Evolutionary conservation across 192 early-diverging fungal species (phyloP).

Genomic region (Cetraspora pellucida): DNA sequence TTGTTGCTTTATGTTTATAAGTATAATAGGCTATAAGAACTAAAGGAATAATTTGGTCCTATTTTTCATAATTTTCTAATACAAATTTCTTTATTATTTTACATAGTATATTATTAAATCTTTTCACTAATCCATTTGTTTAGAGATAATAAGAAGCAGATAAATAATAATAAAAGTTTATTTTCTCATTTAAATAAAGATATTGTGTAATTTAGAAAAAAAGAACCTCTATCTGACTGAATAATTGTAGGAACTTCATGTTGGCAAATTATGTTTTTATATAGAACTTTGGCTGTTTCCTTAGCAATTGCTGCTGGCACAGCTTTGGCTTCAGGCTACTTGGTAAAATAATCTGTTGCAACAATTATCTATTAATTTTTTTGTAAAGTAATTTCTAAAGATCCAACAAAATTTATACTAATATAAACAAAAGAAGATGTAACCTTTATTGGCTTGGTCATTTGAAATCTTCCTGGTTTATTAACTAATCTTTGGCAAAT

Average conservation of each 20-base stretch:
- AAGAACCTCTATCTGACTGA: neutral
- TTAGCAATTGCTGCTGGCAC: neutral
- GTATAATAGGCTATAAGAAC: neutral
- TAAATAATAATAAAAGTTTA: neutral
- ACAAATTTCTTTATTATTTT: neutral
- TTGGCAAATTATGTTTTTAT: neutral
- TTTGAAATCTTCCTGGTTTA: neutral
- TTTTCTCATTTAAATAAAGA: neutral
- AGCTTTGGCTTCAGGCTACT: conserved; percentile 1
- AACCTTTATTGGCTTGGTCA: neutral
- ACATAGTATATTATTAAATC: neutral
- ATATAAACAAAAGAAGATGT: neutral
- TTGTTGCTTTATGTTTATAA: neutral
- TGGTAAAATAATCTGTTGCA: conserved; percentile 9
- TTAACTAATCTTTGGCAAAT: conserved; percentile 7
- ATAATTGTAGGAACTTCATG: neutral
- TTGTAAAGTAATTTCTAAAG: neutral
- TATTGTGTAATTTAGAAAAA: neutral
- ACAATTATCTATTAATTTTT: conserved; percentile 7
- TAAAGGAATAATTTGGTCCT: neutral
- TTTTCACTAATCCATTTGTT: neutral
- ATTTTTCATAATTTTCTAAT: neutral
- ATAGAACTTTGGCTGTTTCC: neutral
- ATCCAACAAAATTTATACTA: neutral
- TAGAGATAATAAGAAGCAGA: too few species aligned